Base-by-base conservation (phyloP, 169 alveolate species). In the Hepatocystis sp. region DNA sequence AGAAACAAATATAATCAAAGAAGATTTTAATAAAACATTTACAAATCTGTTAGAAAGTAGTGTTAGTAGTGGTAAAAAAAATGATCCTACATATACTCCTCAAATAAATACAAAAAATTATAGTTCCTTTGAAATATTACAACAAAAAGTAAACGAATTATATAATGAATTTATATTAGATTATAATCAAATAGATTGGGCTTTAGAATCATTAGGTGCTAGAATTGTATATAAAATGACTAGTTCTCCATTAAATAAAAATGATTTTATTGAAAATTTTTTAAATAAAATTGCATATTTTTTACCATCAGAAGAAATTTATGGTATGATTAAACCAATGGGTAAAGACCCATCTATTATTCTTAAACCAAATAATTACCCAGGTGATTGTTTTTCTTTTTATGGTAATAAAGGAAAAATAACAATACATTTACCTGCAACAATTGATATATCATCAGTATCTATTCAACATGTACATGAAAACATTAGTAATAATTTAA, bases 261-360 rank as follows among this genome's bases (percentile, higher is more conserved):
- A 76, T 44, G 88, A 76, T 36, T 56, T 76, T 32, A 58, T 76
- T 10, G 88, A 76, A 52, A 76, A 58, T 36, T 76, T 76, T 30
- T 34, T 76, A 40, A 56, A 76, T 28, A 71, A 76, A 56, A 56
- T 76, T 58, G 76, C 76, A 15, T 76, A 71, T 23, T 76, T 56
- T 52, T 28, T 76, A 46, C 88, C 88, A 21, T 76, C 88, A 15
- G 88, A 76, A 76, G 88, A 76, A 58, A 76, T 76, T 42, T 76
- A 76, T 25, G 88, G 88, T 44, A 76, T 76, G 88, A 60, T 76
- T 36, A 76, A 76, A 47, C 88, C 88, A 34, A 76, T 76, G 88
- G 88, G 88, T 0, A 76, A 76, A 46, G 88, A 76, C 36, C 88
- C 88, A 4, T 44, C 88, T 58, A 76, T 76, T 36, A 60, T 76